Evolutionary conservation across 495 filamentous ascomycete species (phyloP), one percentile per base, ranked within the genome.

Genomic region (Neurospora sp.): DNA sequence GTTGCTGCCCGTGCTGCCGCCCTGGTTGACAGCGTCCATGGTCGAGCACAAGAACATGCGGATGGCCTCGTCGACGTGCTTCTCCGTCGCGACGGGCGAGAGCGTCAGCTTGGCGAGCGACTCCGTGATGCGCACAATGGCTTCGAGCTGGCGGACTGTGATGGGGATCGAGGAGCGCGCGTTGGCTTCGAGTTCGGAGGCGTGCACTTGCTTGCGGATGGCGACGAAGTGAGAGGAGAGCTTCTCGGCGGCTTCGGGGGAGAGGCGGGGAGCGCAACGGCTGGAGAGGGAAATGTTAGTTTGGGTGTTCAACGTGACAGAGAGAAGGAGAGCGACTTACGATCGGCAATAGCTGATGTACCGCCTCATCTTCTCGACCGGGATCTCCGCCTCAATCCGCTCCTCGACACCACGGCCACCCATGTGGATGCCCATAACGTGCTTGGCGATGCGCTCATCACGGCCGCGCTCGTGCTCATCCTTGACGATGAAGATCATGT

Each of bases 401-500:
- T 97, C 93, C 77, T 97, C 94, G 20, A 92, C 82, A 72, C 93
- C 92, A 38, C 91, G 90, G 44, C 92, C 92, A 71, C 93, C 93
- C 94, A 98, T 99, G 78, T 98, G 94, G 74, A 98, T 94, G 68
- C 91, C 92, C 93, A 98, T 98, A 75, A 99, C 95, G 86, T 98
- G 96, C 70, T 91, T 93, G 14, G 96, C 96, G 70, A 99, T 98
- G 1, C 87, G 90, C 83, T 98, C 95, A 81, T 99, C 96, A 76
- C 94, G 90, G 47, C 86, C 89, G 47, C 93, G 89, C 69, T 96
- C 92, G 81, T 99, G 96, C 71, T 97, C 94, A 77, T 99, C 96
- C 41, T 92, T 93, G 68, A 99, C 94, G 75, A 99, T 97, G 86
- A 98, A 99, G 77, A 99, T 98, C 94, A 99, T 97, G 83, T 99